Base-by-base conservation (phyloP, 495 filamentous ascomycete genomes). In the Halenospora varia region DNA sequence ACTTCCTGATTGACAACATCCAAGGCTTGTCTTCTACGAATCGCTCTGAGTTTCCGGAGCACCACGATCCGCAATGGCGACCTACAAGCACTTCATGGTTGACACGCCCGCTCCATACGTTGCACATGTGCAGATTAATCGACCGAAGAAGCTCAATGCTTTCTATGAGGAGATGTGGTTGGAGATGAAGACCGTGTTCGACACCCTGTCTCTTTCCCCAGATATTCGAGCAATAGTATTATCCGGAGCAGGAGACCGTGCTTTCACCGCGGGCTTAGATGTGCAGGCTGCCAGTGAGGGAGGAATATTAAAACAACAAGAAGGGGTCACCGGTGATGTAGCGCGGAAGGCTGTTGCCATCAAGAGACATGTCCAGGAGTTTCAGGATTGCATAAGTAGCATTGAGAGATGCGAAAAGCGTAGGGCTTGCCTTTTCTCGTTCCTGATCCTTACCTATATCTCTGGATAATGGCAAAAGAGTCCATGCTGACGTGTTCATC, bases 91-190 rank as follows among this genome's bases (percentile, higher is more conserved):
- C 77, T 97, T 94, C 81, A 83, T 83, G 54, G 75, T 97, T 60
- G 79, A 80, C 19, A 86, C 86, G 54, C 90, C 92, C 0, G 62
- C 70, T 13, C 75, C 86, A 54, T 83, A 84, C 73, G 89, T 97
- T 40, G 90, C 88, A 10, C 90, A 96, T 69, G 91, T 98, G 50
- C 88, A 97, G 70, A 96, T 96, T 75, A 92, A 96, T 76, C 84
- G 94, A 8, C 84, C 93, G 1, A 71, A 83, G 51, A 97, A 96
- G 75, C 75, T 96, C 68, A 98, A 98, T 71, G 85, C 94, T 54
- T 97, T 97, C 72, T 75, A 83, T 59, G 86, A 92, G 72, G 76
- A 86, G 45, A 96, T 97, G 90, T 98, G 93, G 92, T 74, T 85
- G 45, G 89, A 96, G 75, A 71, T 97, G 53, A 77, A 81, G 53